Conservation (phyloP, 441 rosid species). For the Adansonia gregorii region DNA sequence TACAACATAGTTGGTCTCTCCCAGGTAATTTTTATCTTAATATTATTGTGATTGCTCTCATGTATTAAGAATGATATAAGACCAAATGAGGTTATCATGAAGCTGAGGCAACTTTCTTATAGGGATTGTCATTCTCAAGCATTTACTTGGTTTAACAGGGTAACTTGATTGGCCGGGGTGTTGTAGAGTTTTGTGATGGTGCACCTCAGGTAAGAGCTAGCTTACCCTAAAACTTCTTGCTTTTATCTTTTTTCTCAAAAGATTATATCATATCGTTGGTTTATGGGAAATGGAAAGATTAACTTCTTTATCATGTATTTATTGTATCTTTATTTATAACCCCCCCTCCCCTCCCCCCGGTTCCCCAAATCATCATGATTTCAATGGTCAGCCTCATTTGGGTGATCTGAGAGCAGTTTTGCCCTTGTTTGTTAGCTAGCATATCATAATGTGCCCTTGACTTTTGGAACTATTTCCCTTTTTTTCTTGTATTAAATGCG, state of each 20-base stretch:
- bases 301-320: not conserved
- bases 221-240: not conserved
- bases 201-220: constrained; percentile 66
- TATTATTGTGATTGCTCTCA: constrained; percentile 15
- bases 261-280: not conserved
- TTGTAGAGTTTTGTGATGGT: constrained; percentile 77
- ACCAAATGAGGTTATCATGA: constrained; percentile 16
- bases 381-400: not conserved
- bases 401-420: not conserved
- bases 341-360: too few species aligned
- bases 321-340: not conserved
- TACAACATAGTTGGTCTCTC: constrained; percentile 80
- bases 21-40: constrained; percentile 55
- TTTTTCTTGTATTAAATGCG: not conserved
- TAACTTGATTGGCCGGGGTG: constrained; percentile 81
- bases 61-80: not conserved
- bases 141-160: constrained; percentile 57
- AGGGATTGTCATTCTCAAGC: constrained; percentile 16
- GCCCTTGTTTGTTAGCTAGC: not conserved
- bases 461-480: not conserved
- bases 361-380: constrained; percentile 9
- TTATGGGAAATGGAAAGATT: not conserved
- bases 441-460: not conserved
- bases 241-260: not conserved
- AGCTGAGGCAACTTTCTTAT: not conserved